Conservation (phyloP, 1,139 yeast species). For the Blastobotrys petasosporus region DNA sequence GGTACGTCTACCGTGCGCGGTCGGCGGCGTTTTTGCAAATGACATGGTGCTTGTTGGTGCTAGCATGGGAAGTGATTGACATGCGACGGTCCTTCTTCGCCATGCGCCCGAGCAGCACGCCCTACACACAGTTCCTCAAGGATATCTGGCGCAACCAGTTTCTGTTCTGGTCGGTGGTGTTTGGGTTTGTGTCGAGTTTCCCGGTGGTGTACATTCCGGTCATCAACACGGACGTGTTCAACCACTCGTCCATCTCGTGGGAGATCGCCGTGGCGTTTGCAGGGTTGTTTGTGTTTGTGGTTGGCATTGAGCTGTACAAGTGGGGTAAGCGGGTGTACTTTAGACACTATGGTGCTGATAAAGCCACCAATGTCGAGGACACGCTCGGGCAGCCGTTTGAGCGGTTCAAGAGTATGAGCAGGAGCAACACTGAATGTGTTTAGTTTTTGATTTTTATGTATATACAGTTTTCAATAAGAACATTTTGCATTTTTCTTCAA, state of each 20-base stretch:
- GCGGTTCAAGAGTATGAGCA: neutral
- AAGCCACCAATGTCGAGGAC: conserved; percentile 8
- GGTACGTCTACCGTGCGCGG: conserved; percentile 69
- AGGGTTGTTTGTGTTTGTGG: conserved; percentile 52
- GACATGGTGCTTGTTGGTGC: conserved; percentile 84
- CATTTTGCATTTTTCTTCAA: no score
- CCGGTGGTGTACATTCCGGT: conserved; percentile 88
- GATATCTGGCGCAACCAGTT: conserved; percentile 75
- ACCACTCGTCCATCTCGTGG: conserved; percentile 66
- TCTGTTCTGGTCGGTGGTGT: conserved; percentile 74
- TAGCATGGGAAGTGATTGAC: conserved; percentile 90
- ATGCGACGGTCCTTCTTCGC: conserved; percentile 65
- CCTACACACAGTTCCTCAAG: conserved; percentile 52
- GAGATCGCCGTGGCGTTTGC: conserved; percentile 83
- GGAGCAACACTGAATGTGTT: neutral
- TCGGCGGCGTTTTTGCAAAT: conserved; percentile 76
- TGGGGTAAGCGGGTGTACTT: conserved; percentile 55
- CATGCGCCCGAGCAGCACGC: conserved; percentile 61
- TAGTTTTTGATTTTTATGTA: neutral
- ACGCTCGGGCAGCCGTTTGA: neutral
- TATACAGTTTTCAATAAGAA: neutral
- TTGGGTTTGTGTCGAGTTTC: conserved; percentile 67
- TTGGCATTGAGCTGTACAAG: conserved; percentile 63
- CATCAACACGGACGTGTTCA: conserved; percentile 69
- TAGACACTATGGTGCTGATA: conserved; percentile 6